Base-by-base conservation (phyloP, 1,139 yeast species). In the Lodderomyces parapsilosis region DNA sequence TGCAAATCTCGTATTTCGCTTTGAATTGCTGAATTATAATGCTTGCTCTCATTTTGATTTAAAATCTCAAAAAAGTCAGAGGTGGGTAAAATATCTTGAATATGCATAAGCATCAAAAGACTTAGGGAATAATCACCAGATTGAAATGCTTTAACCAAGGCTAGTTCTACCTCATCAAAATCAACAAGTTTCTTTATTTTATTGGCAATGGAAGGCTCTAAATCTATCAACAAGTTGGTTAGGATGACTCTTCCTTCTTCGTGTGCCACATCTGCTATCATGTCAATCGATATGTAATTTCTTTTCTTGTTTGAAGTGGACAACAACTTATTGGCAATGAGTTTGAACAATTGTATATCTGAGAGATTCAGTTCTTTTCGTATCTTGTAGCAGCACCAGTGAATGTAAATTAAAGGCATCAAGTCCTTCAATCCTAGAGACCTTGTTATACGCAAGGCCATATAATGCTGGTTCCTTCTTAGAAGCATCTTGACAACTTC, bases 321-420 rank as follows among this genome's bases (percentile, higher is more conserved):
- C 2, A 55, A 36, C 14, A 86, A 63, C 48, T 78, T 79, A 10
- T 67, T 63, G 1, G 75, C 60, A 4, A 93, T 69, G 0, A 67
- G 55, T 24, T 69, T 60, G 43, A 81, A 78, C 9, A 91, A 63
- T 31, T 79, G 79, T 4, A 69, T 66, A 55, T 93, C 97, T 2
- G 75, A 69, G 48, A 74, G 55, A 35, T 77, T 78, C 4, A 71
- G 55, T 14, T 83, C 80, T 35, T 70, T 63, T 43, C 76, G 77
- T 20, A 89, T 80, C 55, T 88, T 86, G 32, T 76, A 68, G 47
- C 86, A 80, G 14, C 96, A 93, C 98, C 98, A 93, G 51, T 85
- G 78, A 1, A 81, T 73, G 54, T 83, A 86, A 0, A 91, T 76
- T 19, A 66, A 57, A 46, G 80, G 83, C 34, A 69, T 67, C 6